Percentiles rank a stretch among this genome's conserved stretches.
Evolutionary conservation across 345 rosid species (phyloP).

Genomic region (Citrus trifoliata): DNA sequence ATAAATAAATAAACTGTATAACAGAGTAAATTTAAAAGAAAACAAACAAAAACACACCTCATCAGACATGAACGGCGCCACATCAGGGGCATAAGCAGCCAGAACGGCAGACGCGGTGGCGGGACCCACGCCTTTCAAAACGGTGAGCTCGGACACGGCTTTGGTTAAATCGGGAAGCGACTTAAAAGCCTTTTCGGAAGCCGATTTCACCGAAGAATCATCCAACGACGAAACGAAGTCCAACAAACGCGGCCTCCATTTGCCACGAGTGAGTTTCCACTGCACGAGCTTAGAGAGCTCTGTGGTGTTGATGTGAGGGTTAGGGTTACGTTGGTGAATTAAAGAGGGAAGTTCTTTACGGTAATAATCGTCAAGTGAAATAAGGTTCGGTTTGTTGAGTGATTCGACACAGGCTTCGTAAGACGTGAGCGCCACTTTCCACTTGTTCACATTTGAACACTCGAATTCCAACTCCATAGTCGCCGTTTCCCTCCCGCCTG

Average conservation of each 20-base stretch:
- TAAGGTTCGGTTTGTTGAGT: slow-evolving; percentile 64
- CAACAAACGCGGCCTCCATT: slow-evolving; percentile 91
- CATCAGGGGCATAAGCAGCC: slow-evolving; percentile 81
- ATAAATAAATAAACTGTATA: background rate
- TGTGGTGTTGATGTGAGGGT: slow-evolving; percentile 61
- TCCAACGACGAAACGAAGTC: slow-evolving; percentile 69
- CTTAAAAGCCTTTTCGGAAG: slow-evolving; percentile 69
- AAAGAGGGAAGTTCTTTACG: slow-evolving; percentile 58
- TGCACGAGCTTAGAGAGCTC: slow-evolving; percentile 86
- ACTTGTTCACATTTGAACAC: slow-evolving; percentile 43
- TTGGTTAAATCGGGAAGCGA: slow-evolving; percentile 72
- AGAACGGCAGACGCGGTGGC: slow-evolving; percentile 88
- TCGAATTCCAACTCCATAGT: slow-evolving; percentile 55
- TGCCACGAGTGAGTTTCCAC: slow-evolving; percentile 96
- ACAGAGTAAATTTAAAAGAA: background rate
- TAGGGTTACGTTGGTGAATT: slow-evolving; percentile 68
- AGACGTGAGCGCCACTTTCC: slow-evolving; percentile 59
- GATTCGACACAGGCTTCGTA: slow-evolving; percentile 54
- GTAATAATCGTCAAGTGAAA: slow-evolving; percentile 75
- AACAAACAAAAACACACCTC: slow-evolving; percentile 43
- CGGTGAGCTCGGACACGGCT: slow-evolving; percentile 68
- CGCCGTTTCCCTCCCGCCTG: background rate
- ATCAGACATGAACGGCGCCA: slow-evolving; percentile 86
- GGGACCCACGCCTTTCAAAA: slow-evolving; percentile 87
- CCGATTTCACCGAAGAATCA: slow-evolving; percentile 57